phyloP scores from a whole-genome alignment of 495 filamentous ascomycete species.

The Rostrohypoxylon terebratum region DNA sequence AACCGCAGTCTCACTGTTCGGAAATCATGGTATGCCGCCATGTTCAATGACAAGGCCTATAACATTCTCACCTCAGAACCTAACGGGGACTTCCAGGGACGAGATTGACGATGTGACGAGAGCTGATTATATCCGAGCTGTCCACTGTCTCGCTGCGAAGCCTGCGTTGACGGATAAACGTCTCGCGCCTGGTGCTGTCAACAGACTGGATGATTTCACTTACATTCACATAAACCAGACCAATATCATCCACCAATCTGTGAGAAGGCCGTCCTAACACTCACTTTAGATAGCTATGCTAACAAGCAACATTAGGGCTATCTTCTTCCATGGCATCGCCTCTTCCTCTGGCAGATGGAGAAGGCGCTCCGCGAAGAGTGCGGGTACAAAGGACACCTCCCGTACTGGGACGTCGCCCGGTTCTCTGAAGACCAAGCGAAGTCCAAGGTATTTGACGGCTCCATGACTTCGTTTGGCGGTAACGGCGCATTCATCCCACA shows the following conservation, averaged over 20 bases:
- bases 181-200: conserved; percentile 53
- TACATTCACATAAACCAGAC: conserved; percentile 74
- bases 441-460: conserved; percentile 73
- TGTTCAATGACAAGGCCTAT: not conserved
- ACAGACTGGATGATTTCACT: conserved; percentile 73
- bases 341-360: conserved; percentile 73
- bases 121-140: conserved; percentile 70
- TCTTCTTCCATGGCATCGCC: conserved; percentile 79
- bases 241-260: conserved; percentile 68
- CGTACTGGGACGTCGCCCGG: conserved; percentile 74
- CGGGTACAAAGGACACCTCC: conserved; percentile 68
- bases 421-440: conserved; percentile 60
- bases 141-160: conserved; percentile 71
- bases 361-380: conserved; percentile 74
- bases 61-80: not conserved
- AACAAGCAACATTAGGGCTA: conserved; percentile 58
- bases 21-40: conserved; percentile 59
- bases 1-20: conserved; percentile 60
- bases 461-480: conserved; percentile 68
- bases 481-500: conserved; percentile 64
- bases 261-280: conserved; percentile 4
- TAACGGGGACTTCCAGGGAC: conserved; percentile 56
- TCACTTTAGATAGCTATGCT: not conserved
- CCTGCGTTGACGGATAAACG: conserved; percentile 61
- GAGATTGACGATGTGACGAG: conserved; percentile 62